Base-by-base conservation (phyloP, 768 basidiomycete genomes). In the Panellus pusillus region DNA sequence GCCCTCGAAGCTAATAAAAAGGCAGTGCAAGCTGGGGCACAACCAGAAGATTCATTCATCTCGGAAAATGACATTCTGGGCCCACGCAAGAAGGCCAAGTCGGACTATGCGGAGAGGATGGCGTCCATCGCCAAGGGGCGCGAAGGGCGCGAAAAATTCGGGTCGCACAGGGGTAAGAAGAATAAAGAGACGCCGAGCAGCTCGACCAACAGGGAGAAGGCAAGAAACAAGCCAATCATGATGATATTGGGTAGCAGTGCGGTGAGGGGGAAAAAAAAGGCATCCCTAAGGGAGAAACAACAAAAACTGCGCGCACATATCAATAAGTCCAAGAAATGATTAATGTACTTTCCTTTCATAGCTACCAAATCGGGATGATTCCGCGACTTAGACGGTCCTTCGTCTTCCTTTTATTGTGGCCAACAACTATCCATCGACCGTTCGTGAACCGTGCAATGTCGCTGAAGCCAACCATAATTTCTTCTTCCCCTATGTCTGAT, bases 181-280 rank as follows among this genome's bases (percentile, higher is more conserved):
- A 91, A 83, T 55, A 93, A 92, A 68, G 91, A 77, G 32, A 71
- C 75, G 11, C 83, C 86, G 54, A 93, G 91, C 70, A 92, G 90
- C 66, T 86, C 89, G 51, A 96, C 94, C 31, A 97, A 97, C 70
- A 78, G 84, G 65, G 91, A 96, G 74, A 97, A 97, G 81, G 82
- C 85, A 36, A 81, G 89, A 67, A 94, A 95, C 69, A 97, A 98
- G 70, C 94, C 94, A 20, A 81, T 96, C 61, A 95, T 96, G 94
- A 93, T 93, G 91, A 85, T 92, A 49, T 72, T 93, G 57, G 78
- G 85, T 45, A 91, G 88, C 54, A 79, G 79, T 1, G 83, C 84
- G 1, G 89, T 93, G n/a, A 76, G 78, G 59, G 77, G 89, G 1
- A 93, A 93, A 75, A 92, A 91, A 74, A 91, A 88, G 73, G 85